phyloP scores from a whole-genome alignment of 805 yeast species.

The Starmerella stigmatis region DNA sequence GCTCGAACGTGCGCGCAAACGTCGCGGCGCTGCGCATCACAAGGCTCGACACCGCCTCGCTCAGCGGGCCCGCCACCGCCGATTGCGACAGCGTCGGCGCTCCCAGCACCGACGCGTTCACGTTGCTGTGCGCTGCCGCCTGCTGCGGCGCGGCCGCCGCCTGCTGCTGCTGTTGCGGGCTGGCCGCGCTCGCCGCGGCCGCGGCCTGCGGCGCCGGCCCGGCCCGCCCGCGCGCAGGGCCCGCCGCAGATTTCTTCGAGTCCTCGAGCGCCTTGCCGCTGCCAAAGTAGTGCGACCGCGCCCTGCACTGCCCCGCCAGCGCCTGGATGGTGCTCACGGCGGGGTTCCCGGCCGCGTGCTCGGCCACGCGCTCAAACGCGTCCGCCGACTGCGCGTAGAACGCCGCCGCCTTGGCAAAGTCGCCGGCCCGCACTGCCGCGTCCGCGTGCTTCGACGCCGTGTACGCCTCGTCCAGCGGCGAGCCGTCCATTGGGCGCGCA shows the following conservation, averaged over 20 bases:
- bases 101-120: neutral
- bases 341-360: constrained; percentile 25
- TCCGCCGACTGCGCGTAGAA: constrained; percentile 34
- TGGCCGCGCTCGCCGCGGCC: neutral
- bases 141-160: constrained; percentile 2
- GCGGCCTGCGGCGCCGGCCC: constrained; percentile 15
- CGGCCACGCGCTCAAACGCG: constrained; percentile 28
- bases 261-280: constrained; percentile 20
- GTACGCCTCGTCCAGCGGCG: constrained; percentile 36
- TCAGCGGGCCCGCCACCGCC: constrained; percentile 6
- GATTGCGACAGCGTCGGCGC: neutral
- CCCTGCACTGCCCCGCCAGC: constrained; percentile 27
- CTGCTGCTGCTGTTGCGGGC: neutral
- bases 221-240: no score
- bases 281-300: constrained; percentile 30
- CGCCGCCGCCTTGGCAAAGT: constrained; percentile 35
- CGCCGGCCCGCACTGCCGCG: constrained; percentile 36
- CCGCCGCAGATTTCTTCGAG: constrained; percentile 10
- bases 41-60: constrained; percentile 20
- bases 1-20: constrained; percentile 21
- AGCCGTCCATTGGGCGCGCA: constrained; percentile 18
- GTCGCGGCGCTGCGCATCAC: constrained; percentile 19
- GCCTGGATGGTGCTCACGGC: constrained; percentile 29
- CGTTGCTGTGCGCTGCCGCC: neutral
- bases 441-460: constrained; percentile 47